Base-by-base conservation (phyloP, 148 eudicot species). In the Vaccinium corymbosum region DNA sequence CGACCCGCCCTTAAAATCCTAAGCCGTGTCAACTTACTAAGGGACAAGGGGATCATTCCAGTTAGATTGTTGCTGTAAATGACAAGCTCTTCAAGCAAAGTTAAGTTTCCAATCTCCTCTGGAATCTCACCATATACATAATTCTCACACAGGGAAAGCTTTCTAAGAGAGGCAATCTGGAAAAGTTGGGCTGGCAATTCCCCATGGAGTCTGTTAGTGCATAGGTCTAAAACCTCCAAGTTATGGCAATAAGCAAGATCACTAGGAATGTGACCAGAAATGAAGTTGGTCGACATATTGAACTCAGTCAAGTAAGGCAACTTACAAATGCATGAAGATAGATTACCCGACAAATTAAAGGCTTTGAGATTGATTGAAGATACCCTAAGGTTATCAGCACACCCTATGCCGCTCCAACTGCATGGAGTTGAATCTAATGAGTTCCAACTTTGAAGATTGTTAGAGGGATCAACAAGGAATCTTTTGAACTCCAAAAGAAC, bases 41-140 rank as follows among this genome's bases (percentile, higher is more conserved):
- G 75, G 38, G 93, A 89, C 3, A 42, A 12, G 22, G 93, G 91
- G 49, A 91, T 85, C 62, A 57, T 56, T n/a, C 93, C 93, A n/a
- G 93, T 91, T 19, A 91, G 86, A 80, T 89, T 91, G 89, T 91
- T 91, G 81, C 91, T 91, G 68, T 91, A 85, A 81, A 89, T 78
- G 9, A 88, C 90, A 71, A 91, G 87, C 88, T 91, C 93, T 83
- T 88, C 88, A 38, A 91, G 90, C 25, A 71, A 82, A 52, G 51
- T 12, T 73, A 91, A 73, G 27, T 87, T 80, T 10, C 90, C 91
- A 82, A 89, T 85, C 42, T 88, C 90, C 83, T 86, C 82, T 1
- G 91, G 91, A 55, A 91, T 89, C 66, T 55, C 87, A 46, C 91
- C 93, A 85, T 78, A 85, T 3, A 91, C 8, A 38, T 87, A 91